Base-by-base conservation (phyloP, 2,329 filamentous ascomycete genomes). In the Myriosclerotinia duriaeana region DNA sequence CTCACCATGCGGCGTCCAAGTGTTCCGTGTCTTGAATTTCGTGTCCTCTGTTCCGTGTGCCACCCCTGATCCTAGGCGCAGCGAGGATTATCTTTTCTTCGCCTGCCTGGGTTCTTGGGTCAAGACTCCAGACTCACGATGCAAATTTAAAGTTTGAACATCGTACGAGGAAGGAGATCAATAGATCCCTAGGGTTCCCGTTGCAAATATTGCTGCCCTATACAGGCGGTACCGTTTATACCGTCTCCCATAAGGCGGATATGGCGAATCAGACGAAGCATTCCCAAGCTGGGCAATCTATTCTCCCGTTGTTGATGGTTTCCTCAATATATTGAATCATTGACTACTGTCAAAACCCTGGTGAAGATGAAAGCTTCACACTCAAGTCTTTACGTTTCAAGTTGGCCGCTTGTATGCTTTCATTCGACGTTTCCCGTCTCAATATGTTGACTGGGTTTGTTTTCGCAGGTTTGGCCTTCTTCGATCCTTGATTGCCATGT, bases 401-500 rank as follows among this genome's bases (percentile, higher is more conserved):
- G 26, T 48, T 36, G n/a, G 15, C n/a, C 9, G 5, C 2, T 40
- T 40, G 9, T 11, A 40, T n/a, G 3, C 42, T 34, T 36, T 59
- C 8, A n/a, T 14, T 46, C 55, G 20, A 26, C 22, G 8, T 58
- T 3, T 48, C 22, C 42, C 20, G 14, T 38, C 14, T 38, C 2
- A 36, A 36, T 48, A 34, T 9, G n/a, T 22, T 17, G 42, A 22
- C 42, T 38, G 17, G 30, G 20, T 60, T 48, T 60, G 20, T 6
- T 48, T 36, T 22, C 5, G 56, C 20, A 50, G 2, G 20, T 55
- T 36, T 17, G 30, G n/a, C 22, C 30, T 60, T 48, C 48, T 38
- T 50, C 44, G 38, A 60, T 38, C 42, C 44, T 36, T 50, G 26
- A 22, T 17, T 22, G 26, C 42, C 56, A 60, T 60, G 56, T 48